Evolutionary conservation across 2,329 filamentous ascomycete species (phyloP), one percentile per base, ranked within the genome.

Genomic region (Exophiala xenobiotica): DNA sequence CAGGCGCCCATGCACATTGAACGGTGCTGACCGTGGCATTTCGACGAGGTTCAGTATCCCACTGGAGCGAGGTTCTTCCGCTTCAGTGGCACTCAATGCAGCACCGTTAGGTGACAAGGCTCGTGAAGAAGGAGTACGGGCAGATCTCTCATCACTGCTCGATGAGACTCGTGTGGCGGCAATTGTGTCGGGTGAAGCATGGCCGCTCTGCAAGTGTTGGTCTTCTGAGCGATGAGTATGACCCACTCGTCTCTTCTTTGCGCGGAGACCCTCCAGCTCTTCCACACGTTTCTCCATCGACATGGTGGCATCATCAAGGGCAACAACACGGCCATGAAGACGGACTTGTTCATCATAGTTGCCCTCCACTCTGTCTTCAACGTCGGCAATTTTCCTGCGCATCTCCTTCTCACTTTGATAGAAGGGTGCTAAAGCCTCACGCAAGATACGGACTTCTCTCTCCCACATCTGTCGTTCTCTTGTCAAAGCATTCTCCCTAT

Each of bases 381-480:
- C 49, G 12, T 65, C 60, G n/a, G 53, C 46, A 27, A 65, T 56
- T 44, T 58, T 61, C 9, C 57, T 54, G 44, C 57, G 61, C 37
- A 67, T 58, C 37, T 65, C 63, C 24, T 61, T 53, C 29, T 67
- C 63, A 37, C 50, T 58, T 14, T 56, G 59, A 42, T 64, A 65
- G 51, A 67, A 64, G 3, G 62, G 53, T 31, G 63, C 59, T 38
- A 67, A 57, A 6, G 64, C 63, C 53, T 66, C 64, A 18, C 64
- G 59, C 22, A 65, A 38, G 37, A 64, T 57, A 19, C 63, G 54
- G 8, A 63, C 52, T 50, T 66, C 63, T 46, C 63, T 58, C 22
- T 64, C 63, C 51, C 63, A 62, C 42, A 55, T 51, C 27, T 59
- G 55, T 40, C 62, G 40, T 54, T 65, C 63, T 43, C 57, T 53